Evolutionary conservation across 495 filamentous ascomycete genomes (phyloP), one percentile per base, ranked within the genome.

Genomic region (Amorphotheca resinae): DNA sequence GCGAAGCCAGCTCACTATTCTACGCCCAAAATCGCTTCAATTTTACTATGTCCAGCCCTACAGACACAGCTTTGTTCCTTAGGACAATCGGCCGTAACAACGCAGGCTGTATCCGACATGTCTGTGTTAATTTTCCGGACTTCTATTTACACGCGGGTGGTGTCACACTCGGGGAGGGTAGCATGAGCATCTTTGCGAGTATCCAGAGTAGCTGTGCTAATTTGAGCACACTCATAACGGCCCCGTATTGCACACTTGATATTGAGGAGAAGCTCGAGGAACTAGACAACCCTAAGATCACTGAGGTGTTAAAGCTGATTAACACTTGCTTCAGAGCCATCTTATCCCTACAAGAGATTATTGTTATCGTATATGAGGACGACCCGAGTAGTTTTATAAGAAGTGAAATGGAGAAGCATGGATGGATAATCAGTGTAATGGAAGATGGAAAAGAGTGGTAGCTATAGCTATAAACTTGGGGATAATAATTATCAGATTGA

Each of bases 291-390:
- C 43, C 43, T 23, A 43, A 51, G 42, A 39, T 51, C 39, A 14
- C 23, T 43, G 42, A 50, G 31, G 41, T 38, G 23, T 46, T 51
- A 21, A 12, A n/a, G 43, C 43, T 42, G 12, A 38, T 51, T n/a
- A 20, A 51, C 43, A 21, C 48, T 46, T 33, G 43, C 43, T 51
- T 51, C 32, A 46, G 38, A 42, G 43, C 48, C 23, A 46, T 51
- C 30, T 46, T 26, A 43, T 51, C 48, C 48, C 22, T 51, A 33
- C 30, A 46, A 39, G 43, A 51, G 21, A 51, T 51, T 17, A 39
- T 51, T 39, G 39, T 51, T 25, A 38, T 33, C 21, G 33, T 46
- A 33, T 46, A 43, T 28, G 32, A 42, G 17, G 33, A 43, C 18
- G 37, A 38, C 16, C 38, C 42, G 33, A 46, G 48, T 30, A 18